phyloP scores from a whole-genome alignment of 164 flowering plant genomes.

The Amborella trichopoda region DNA sequence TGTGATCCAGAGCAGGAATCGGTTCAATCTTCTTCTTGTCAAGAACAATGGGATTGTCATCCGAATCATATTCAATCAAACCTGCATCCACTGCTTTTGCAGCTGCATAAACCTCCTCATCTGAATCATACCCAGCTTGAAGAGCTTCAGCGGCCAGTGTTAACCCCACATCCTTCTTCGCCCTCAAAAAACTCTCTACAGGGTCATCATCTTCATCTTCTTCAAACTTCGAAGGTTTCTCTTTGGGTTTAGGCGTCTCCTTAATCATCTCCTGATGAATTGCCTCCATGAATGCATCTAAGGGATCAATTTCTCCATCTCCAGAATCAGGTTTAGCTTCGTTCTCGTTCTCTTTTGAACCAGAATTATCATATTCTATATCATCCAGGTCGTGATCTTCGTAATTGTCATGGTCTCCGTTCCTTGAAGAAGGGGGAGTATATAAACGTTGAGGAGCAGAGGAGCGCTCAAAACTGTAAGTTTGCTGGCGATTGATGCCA shows the following conservation, averaged over 20 bases:
- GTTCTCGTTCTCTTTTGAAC: slow-evolving; percentile 5
- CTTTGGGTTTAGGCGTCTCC: slow-evolving; percentile 36
- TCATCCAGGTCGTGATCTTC: slow-evolving; percentile 79
- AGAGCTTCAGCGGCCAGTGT: slow-evolving; percentile 83
- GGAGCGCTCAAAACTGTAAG: slow-evolving; percentile 83
- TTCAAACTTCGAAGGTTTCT: slow-evolving; percentile 56
- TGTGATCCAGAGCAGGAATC: slow-evolving; percentile 79
- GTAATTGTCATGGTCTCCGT: slow-evolving; percentile 35
- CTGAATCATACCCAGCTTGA: slow-evolving; percentile 89
- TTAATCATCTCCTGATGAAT: slow-evolving; percentile 83
- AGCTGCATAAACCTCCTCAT: slow-evolving; percentile 97
- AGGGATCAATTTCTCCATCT: slow-evolving; percentile 73
- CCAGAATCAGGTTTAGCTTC: slow-evolving; percentile 18
- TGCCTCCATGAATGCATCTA: slow-evolving; percentile 96
- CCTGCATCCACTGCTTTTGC: slow-evolving; percentile 99
- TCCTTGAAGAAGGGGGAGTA: slow-evolving; percentile 72
- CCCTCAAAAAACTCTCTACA: slow-evolving; percentile 73
- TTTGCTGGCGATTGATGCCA: slow-evolving; percentile 65
- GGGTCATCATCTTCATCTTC: slow-evolving; percentile 86
- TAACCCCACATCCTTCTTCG: slow-evolving; percentile 87
- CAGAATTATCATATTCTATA: slow-evolving; percentile 44
- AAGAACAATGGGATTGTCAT: slow-evolving; percentile 72
- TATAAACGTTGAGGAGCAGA: slow-evolving; percentile 75
- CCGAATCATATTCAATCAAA: slow-evolving; percentile 83
- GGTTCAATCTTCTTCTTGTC: slow-evolving; percentile 95